Conservation (phyloP, 1,284 basidiomycete genomes). For the Laetiporus sulphureus region DNA sequence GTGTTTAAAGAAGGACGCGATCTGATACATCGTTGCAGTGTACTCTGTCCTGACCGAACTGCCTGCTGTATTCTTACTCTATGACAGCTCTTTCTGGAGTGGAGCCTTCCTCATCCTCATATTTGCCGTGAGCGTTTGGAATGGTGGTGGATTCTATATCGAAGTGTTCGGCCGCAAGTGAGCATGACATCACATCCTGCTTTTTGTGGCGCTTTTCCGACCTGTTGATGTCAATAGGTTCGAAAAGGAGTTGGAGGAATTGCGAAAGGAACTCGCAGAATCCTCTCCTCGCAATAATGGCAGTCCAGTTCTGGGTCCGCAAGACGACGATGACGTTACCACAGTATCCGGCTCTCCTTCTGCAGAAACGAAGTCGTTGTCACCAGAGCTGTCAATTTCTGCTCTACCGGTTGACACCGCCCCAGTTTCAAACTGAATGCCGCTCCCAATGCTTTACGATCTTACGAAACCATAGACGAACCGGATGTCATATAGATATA, state of each 20-base stretch:
- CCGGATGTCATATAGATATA: no score
- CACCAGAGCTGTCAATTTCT: conserved; percentile 16
- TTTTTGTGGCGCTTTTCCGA: conserved; percentile 8
- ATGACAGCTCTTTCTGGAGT: conserved; percentile 71
- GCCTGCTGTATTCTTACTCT: conserved; percentile 78
- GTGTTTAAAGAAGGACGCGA: neutral
- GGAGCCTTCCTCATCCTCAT: conserved; percentile 72
- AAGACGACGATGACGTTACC: conserved; percentile 25
- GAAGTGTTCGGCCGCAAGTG: conserved; percentile 94
- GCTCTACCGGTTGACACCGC: conserved; percentile 17
- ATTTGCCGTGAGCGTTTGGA: conserved; percentile 81
- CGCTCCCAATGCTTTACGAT: no score
- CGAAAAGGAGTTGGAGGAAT: conserved; percentile 81
- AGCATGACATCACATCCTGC: conserved; percentile 25
- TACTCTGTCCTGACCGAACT: conserved; percentile 85
- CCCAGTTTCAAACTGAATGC: conserved; percentile 1
- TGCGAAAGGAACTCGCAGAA: conserved; percentile 82
- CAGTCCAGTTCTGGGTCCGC: conserved; percentile 38
- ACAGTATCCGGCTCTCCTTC: conserved; percentile 21
- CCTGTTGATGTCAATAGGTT: conserved; percentile 51
- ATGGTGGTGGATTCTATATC: conserved; percentile 83
- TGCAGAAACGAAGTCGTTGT: conserved; percentile 16
- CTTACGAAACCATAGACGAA: no score
- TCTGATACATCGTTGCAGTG: conserved; percentile 36
- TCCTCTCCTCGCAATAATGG: conserved; percentile 34